Percentiles rank a stretch among this genome's conserved stretches.
Conservation (phyloP, 495 filamentous ascomycete genomes). For the Aspergillus avenaceus region DNA sequence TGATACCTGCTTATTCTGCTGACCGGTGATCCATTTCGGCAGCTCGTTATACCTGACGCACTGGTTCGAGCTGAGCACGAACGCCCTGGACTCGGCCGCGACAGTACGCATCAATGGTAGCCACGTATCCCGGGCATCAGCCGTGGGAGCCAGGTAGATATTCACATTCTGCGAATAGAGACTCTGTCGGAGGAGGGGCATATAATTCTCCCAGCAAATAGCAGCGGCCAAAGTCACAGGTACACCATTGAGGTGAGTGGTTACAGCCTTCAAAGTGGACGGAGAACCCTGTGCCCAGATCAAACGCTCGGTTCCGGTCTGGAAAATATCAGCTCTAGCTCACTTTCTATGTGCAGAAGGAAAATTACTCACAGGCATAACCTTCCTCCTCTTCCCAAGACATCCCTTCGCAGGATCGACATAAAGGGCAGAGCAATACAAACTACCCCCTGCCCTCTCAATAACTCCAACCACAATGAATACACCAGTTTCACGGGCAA, state of each 20-base stretch:
- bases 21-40: constrained; percentile 50
- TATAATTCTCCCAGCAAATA: constrained; percentile 98
- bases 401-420: constrained; percentile 69
- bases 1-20: constrained; percentile 3
- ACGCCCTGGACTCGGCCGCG: constrained; percentile 74
- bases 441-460: constrained; percentile 71
- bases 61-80: constrained; percentile 87
- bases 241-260: constrained; percentile 73
- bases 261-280: constrained; percentile 74
- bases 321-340: neutral
- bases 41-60: constrained; percentile 59
- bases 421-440: constrained; percentile 84
- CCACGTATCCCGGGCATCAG: constrained; percentile 84
- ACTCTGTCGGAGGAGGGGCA: constrained; percentile 78
- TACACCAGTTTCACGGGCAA: constrained; percentile 71
- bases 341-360: neutral
- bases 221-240: constrained; percentile 76
- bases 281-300: constrained; percentile 89
- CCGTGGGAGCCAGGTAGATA: constrained; percentile 88
- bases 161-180: constrained; percentile 91
- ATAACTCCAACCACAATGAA: constrained; percentile 78
- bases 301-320: constrained; percentile 77
- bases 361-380: constrained; percentile 68
- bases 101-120: constrained; percentile 74
- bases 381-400: constrained; percentile 86